Evolutionary conservation across 2,329 filamentous ascomycete species (phyloP).

Genomic region (Pseudopyricularia cyperi): DNA sequence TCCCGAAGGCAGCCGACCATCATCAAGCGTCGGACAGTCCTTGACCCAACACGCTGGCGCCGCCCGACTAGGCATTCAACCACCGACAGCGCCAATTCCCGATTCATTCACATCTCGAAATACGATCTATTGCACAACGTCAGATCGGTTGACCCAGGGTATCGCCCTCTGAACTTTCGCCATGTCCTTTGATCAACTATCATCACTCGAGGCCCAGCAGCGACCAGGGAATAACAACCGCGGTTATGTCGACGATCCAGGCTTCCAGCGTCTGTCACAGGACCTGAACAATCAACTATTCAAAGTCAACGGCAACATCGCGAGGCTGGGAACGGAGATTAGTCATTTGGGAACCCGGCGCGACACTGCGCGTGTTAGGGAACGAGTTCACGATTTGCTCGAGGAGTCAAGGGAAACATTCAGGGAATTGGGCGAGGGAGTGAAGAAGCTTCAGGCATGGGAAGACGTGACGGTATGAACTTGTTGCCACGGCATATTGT

Average conservation of each 20-base stretch:
- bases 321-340: conserved; percentile 72
- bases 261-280: conserved; percentile 73
- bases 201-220: conserved; percentile 67
- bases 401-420: conserved; percentile 80
- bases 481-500: not conserved
- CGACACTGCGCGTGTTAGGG: conserved; percentile 80
- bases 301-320: conserved; percentile 76
- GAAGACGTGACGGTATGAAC: conserved; percentile 62
- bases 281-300: conserved; percentile 82
- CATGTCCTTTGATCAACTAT: conserved; percentile 90
- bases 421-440: conserved; percentile 81
- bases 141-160: not conserved
- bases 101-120: not conserved
- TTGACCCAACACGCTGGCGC: not conserved
- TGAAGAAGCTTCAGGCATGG: conserved; percentile 86
- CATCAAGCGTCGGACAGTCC: not conserved
- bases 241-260: conserved; percentile 80
- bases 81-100: not conserved
- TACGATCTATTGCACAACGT: too few relatives aligned
- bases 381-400: conserved; percentile 76
- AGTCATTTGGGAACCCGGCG: conserved; percentile 77
- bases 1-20: not conserved
- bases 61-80: not conserved
- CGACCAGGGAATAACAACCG: conserved; percentile 26
- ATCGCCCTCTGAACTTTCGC: conserved; percentile 2